Evolutionary conservation across 2,329 filamentous ascomycete species (phyloP).

Genomic region (Raffaelea arxii): DNA sequence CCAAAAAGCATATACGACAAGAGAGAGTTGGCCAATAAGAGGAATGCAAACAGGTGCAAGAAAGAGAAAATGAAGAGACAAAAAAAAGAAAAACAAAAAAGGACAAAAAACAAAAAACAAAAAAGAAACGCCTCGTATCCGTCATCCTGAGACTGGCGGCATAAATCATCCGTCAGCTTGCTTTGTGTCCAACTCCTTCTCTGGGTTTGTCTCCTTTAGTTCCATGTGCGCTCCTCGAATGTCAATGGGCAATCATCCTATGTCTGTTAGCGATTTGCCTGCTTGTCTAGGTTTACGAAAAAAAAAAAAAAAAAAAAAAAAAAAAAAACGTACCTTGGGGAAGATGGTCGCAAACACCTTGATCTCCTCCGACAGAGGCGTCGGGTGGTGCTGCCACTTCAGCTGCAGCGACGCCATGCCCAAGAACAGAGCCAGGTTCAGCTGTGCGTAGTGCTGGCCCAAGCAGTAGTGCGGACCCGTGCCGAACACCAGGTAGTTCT

Average conservation of each 20-base stretch:
- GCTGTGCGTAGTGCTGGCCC: constrained; percentile 81
- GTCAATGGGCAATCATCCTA: constrained; percentile 78
- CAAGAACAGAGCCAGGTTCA: constrained; percentile 81
- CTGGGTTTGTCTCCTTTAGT: not conserved
- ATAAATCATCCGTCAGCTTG: too few relatives aligned
- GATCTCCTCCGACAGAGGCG: constrained; percentile 80
- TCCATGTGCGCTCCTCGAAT: constrained; percentile 48
- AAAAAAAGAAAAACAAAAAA: not conserved
- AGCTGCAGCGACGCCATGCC: constrained; percentile 81
- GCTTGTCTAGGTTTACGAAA: constrained; percentile 6
- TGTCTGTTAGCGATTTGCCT: not conserved
- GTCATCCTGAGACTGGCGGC: too few relatives aligned
- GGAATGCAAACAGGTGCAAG: too few relatives aligned
- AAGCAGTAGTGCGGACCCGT: constrained; percentile 95
- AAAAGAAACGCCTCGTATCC: too few relatives aligned
- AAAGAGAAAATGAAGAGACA: too few relatives aligned
- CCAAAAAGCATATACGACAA: too few relatives aligned
- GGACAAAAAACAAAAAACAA: not conserved
- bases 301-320: not conserved
- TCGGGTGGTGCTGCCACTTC: constrained; percentile 85
- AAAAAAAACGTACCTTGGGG: constrained; percentile 61
- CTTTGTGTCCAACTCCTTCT: too few relatives aligned
- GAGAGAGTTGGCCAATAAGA: too few relatives aligned
- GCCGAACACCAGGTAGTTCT: constrained; percentile 96
- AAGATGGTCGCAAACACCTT: constrained; percentile 98